phyloP scores from a whole-genome alignment of 495 filamentous ascomycete species.

The Penicillium lividum region DNA sequence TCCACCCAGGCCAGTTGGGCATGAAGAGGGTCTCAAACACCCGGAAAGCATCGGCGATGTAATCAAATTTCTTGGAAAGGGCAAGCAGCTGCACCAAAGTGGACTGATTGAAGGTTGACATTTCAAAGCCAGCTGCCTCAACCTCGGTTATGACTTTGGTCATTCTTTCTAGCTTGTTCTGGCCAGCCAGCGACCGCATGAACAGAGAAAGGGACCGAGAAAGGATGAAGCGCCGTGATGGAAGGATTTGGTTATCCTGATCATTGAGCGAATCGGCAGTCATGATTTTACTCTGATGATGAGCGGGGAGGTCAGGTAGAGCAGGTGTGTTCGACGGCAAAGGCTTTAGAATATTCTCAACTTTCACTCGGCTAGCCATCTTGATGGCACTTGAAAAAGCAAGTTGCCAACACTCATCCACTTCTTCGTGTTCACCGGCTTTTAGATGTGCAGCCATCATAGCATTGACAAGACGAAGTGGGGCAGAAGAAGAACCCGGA shows the following conservation, averaged over 20 bases:
- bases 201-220: constrained; percentile 59
- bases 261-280: not conserved
- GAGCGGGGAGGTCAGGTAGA: not conserved
- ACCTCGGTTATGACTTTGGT: constrained; percentile 52
- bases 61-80: constrained; percentile 32
- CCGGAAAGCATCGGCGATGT: constrained; percentile 58
- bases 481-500: constrained; percentile 21
- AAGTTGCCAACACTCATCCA: constrained; percentile 66
- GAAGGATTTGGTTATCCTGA: constrained; percentile 36
- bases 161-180: constrained; percentile 49
- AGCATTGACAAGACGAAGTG: constrained; percentile 60
- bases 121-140: constrained; percentile 59
- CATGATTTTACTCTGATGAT: not conserved
- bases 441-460: constrained; percentile 64
- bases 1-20: constrained; percentile 74
- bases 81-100: constrained; percentile 52
- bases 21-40: constrained; percentile 74
- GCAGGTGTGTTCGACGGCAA: not conserved
- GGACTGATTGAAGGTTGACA: constrained; percentile 60
- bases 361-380: constrained; percentile 32
- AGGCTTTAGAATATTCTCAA: constrained; percentile 20
- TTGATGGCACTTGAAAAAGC: constrained; percentile 53
- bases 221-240: constrained; percentile 59
- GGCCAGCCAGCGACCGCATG: constrained; percentile 54
- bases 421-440: constrained; percentile 55